Conservation (phyloP, 495 filamentous ascomycete species). For the Rhizodiscina lignyota region DNA sequence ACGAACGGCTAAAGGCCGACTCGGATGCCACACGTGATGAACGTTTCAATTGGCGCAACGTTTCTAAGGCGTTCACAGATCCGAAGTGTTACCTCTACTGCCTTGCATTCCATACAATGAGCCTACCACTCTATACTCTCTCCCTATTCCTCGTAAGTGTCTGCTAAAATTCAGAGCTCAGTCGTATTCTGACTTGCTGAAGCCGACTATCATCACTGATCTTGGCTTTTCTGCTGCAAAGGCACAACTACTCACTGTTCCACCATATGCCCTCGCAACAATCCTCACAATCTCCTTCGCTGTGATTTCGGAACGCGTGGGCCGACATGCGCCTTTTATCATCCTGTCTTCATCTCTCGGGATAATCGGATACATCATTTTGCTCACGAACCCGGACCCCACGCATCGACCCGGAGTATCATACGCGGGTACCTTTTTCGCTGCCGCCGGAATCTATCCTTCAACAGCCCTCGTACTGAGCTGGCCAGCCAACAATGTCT, state of each 20-base stretch:
- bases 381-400: constrained; percentile 34
- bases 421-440: constrained; percentile 76
- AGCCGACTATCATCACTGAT: constrained; percentile 17
- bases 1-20: constrained; percentile 40
- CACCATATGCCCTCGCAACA: constrained; percentile 17
- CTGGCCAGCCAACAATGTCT: constrained; percentile 79
- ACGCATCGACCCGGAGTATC: constrained; percentile 42
- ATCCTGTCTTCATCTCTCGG: background rate
- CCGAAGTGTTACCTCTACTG: too few species aligned
- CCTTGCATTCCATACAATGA: too few species aligned
- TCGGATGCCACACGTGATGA: constrained; percentile 46
- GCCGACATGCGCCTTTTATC: constrained; percentile 24
- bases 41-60: constrained; percentile 46
- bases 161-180: too few species aligned
- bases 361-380: constrained; percentile 53
- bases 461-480: constrained; percentile 48
- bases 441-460: constrained; percentile 81
- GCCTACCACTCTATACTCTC: constrained; percentile 58
- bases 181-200: too few species aligned
- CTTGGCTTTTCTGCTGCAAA: constrained; percentile 12
- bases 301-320: constrained; percentile 62
- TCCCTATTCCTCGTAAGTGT: too few species aligned
- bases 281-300: constrained; percentile 41
- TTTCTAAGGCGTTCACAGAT: constrained; percentile 46
- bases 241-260: constrained; percentile 18